Evolutionary conservation across 768 basidiomycete species (phyloP).

Genomic region (Auricularia cornea): DNA sequence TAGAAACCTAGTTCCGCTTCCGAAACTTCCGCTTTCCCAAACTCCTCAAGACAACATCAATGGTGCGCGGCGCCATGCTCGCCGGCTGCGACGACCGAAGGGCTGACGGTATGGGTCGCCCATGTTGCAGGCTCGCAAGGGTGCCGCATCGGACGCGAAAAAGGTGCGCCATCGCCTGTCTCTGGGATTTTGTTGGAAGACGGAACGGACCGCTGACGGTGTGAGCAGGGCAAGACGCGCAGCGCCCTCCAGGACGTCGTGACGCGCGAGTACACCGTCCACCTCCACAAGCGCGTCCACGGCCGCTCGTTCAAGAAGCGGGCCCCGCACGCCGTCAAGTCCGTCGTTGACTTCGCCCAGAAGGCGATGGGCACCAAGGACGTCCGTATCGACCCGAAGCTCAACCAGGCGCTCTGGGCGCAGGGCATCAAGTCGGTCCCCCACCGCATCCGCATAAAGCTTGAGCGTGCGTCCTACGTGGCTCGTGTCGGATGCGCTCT

Average conservation of each 20-base stretch:
- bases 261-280: conserved; percentile 97
- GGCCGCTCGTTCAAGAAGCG: conserved; percentile 95
- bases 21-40: too few relatives aligned
- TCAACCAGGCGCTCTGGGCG: conserved; percentile 94
- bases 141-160: conserved; percentile 7
- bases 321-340: conserved; percentile 94
- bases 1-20: too few relatives aligned
- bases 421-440: conserved; percentile 92
- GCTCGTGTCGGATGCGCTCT: conserved; percentile 5
- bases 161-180: conserved; percentile 2
- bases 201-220: too few relatives aligned
- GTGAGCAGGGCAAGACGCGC: conserved; percentile 68
- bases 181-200: neutral
- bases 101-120: neutral
- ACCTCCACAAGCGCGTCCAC: conserved; percentile 91
- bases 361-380: conserved; percentile 95
- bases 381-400: conserved; percentile 87
- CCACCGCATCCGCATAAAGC: conserved; percentile 82
- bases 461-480: conserved; percentile 63
- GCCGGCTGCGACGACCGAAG: neutral
- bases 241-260: conserved; percentile 98
- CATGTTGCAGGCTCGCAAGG: conserved; percentile 7
- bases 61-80: neutral
- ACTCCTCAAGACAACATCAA: neutral
- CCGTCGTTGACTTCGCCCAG: conserved; percentile 82